phyloP scores from a whole-genome alignment of 306 rosid genomes.

The Amphicarpaea edgeworthii region DNA sequence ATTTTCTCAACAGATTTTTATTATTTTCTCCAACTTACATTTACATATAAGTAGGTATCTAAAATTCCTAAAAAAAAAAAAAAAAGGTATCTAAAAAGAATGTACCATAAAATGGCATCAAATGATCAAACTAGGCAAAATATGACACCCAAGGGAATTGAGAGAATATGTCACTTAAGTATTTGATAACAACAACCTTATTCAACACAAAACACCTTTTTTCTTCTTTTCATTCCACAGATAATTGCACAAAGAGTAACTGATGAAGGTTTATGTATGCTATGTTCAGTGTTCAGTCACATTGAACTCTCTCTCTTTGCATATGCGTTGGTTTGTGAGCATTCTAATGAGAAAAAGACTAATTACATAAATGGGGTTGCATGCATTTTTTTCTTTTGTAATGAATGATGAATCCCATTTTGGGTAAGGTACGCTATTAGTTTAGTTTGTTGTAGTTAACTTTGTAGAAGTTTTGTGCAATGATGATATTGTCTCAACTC shows the following conservation, averaged over 20 bases:
- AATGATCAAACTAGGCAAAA: background rate
- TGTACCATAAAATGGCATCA: conserved; percentile 3
- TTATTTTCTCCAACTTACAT: background rate
- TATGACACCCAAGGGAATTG: background rate
- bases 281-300: background rate
- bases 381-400: conserved; percentile 7
- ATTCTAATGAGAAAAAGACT: background rate
- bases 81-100: conserved; percentile 1
- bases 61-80: too few relatives aligned
- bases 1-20: background rate
- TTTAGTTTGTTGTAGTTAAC: background rate
- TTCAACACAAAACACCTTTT: background rate
- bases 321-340: conserved; percentile 17
- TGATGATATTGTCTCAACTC: background rate
- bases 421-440: background rate
- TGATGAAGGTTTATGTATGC: background rate
- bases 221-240: background rate
- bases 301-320: conserved; percentile 13
- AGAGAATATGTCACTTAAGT: conserved; percentile 34
- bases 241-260: background rate
- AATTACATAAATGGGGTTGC: conserved; percentile 2
- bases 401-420: background rate
- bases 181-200: conserved; percentile 33
- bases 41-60: background rate
- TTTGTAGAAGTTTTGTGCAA: background rate